Evolutionary conservation across 2,329 filamentous ascomycete genomes (phyloP), one percentile per base, ranked within the genome.

Genomic region (Neofusicoccum umdonicola): DNA sequence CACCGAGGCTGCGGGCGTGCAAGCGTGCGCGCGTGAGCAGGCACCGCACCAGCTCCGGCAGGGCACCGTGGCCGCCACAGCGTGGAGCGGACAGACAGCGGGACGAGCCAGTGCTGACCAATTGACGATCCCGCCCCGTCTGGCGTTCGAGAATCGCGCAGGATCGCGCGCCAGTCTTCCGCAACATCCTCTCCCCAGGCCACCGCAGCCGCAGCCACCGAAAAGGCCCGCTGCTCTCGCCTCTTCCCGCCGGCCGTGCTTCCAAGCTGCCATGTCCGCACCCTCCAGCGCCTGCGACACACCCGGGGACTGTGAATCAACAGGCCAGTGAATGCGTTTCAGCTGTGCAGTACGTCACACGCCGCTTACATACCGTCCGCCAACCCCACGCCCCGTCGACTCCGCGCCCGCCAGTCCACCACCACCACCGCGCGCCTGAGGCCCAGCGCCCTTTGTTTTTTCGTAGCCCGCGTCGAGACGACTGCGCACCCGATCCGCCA

Each of bases 161-260:
- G 58, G 58, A 48, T 50, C 44, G 47, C 63, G 67, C 42, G 44
- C 42, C 27, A 35, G 27, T 34, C 42, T 60, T 47, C 56, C 41
- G 56, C 56, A 47, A 60, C 68, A 69, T 68, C 68, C 68, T 56
- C 63, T 66, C 65, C 65, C 42, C 41, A 45, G 39, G 15, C 17
- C 48, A 51, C 37, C 37, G 27, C 27, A 12, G 13, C 37, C 37
- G 66, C 39, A 52, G 35, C 39, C 41, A 27, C 56, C 56, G 34
- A 60, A 47, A 60, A 15, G 17, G 50, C 61, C 34, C 62, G 35
- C 42, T 44, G 22, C 31, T n/a, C 47, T 63, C 61, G 17, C 27
- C 63, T 69, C 71, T 68, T 70, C 42, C 56, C 42, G 15, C 7
- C n/a, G 42, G 70, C 69, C 67, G 68, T 65, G 74, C 75, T 75